Evolutionary conservation across 495 filamentous ascomycete genomes (phyloP), one percentile per base, ranked within the genome.

Genomic region (Hyaloscypha finlandica): DNA sequence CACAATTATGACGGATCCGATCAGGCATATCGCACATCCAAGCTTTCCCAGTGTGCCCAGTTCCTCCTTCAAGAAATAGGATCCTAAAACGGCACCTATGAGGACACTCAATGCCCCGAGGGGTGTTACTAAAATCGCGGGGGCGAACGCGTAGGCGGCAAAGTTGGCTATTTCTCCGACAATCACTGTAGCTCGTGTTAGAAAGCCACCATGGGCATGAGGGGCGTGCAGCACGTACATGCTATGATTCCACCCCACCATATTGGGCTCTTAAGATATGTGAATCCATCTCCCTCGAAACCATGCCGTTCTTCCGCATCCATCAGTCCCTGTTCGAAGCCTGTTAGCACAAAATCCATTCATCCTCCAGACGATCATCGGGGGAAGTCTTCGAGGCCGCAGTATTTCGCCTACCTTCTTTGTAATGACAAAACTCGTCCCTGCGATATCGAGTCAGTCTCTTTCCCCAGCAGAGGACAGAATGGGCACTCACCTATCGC

Each of bases 1-100:
- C 32, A 99, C 95, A 72, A 99, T 99, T 61, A 99, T 92, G 71
- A 98, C 92, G 39, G 94, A 97, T 35, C 95, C 95, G 61, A 98
- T 92, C 61, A 99, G 84, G 76, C 96, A 98, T 79, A 93, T 92
- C 63, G 95, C 96, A 77, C 96, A 97, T 39, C 95, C 95, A 66
- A 99, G 81, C 77, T 96, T 97, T 2, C 95, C 95, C 71, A 99
- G 78, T 48, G 87, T 88, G 32, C 95, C 95, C 53, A 99, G 81
- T 77, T 88, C 86, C 76, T 99, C 95, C 20, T 93, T 86, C 66
- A 99, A 81, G 75, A 98, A 94, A 77, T 98, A 97, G 71, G 95
- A 90, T 20, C 95, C 96, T 58, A 99, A 77, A 52, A 99, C 93
- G 51, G 95, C 92, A 54, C 94, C 96, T 74, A 99, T 97, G 73